These are phyloP conservation scores for Euphorbia peplus DNA, from an alignment of 345 rosid genomes.

Conservation along the genomic window DNA sequence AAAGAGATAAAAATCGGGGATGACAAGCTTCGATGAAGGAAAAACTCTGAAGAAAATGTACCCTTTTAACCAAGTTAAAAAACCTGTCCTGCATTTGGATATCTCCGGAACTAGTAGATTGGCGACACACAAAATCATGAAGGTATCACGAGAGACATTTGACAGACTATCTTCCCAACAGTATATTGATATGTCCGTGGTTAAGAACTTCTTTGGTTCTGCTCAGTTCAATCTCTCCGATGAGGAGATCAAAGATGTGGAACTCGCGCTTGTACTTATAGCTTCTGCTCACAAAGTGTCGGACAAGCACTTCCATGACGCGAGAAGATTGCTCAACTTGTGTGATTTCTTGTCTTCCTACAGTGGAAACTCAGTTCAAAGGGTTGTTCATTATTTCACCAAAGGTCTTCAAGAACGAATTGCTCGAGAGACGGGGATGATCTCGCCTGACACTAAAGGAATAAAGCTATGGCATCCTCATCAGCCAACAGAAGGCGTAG, in stretches of 20 bases:
- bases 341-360: slow-evolving; percentile 5
- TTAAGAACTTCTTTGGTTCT: background rate
- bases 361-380: slow-evolving; percentile 1
- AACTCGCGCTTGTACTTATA: background rate
- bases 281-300: slow-evolving; percentile 1
- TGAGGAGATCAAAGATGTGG: slow-evolving; percentile 2
- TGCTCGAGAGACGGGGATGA: background rate
- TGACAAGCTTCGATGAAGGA: too few relatives aligned
- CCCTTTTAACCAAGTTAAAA: background rate
- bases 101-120: background rate
- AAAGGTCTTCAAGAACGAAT: slow-evolving; percentile 1
- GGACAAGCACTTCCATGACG: background rate
- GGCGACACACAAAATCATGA: slow-evolving; percentile 10
- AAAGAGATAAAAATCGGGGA: too few relatives aligned
- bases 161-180: background rate
- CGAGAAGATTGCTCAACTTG: background rate
- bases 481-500: background rate
- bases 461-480: background rate
- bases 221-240: background rate
- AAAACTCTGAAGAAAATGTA: too few relatives aligned
- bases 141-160: slow-evolving; percentile 9
- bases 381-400: slow-evolving; percentile 1
- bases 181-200: background rate
- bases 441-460: background rate
- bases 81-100: background rate